These are phyloP conservation scores for Aspergillus affinis DNA, from an alignment of 495 filamentous ascomycete genomes.

Conservation along the genomic window DNA sequence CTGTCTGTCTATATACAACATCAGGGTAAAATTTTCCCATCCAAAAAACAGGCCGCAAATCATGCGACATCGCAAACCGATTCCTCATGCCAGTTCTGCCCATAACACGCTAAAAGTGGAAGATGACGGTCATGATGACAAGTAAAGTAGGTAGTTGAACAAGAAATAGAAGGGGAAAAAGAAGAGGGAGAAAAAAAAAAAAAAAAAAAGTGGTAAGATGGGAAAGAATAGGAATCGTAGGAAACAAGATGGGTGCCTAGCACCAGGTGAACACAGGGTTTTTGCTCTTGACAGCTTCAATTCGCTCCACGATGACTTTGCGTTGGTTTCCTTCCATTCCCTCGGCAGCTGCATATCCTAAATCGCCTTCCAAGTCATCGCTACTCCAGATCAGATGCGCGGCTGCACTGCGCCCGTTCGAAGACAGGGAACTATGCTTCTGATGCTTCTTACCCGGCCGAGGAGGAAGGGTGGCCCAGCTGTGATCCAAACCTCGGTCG, in stretches of 20 bases:
- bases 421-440: conserved; percentile 44
- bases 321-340: conserved; percentile 87
- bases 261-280: conserved; percentile 99
- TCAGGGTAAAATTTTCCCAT: conserved; percentile 7
- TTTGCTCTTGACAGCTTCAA: conserved; percentile 92
- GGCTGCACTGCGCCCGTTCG: conserved; percentile 26
- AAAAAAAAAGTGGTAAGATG: conserved; percentile 2
- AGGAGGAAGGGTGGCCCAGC: conserved; percentile 40
- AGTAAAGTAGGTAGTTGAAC: conserved; percentile 3
- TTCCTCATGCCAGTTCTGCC: conserved; percentile 9
- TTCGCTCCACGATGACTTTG: conserved; percentile 92
- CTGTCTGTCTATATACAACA: conserved; percentile 15
- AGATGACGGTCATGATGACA: conserved; percentile 4
- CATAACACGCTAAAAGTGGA: conserved; percentile 12
- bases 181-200: conserved; percentile 2
- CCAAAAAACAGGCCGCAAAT: conserved; percentile 3
- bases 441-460: conserved; percentile 38
- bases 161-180: conserved; percentile 6
- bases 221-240: conserved; percentile 4
- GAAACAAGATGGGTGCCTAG: conserved; percentile 5
- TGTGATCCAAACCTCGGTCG: conserved; percentile 36
- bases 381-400: conserved; percentile 52
- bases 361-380: conserved; percentile 84
- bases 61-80: conserved; percentile 8
- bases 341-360: conserved; percentile 90